Percentiles rank a stretch among this genome's conserved stretches.
phyloP scores from a whole-genome alignment of 805 yeast genomes.

The Wickerhamiella sorbophila region DNA sequence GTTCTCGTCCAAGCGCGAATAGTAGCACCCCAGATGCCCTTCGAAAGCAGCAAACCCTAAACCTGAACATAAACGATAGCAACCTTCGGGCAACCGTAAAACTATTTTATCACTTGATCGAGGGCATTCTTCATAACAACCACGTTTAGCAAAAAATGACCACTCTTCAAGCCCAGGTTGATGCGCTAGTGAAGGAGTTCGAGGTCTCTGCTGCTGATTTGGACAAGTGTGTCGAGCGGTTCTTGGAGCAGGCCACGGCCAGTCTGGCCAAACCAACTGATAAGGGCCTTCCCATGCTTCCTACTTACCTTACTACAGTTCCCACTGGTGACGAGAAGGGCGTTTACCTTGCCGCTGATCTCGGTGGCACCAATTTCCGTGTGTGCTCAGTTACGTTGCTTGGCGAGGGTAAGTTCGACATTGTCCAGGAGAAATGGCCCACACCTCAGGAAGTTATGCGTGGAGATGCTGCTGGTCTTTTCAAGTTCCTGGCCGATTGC shows the following conservation, averaged over 20 bases:
- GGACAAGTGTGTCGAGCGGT: conserved; percentile 9
- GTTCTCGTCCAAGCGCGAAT: no score
- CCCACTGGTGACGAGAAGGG: conserved; percentile 84
- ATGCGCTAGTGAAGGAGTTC: conserved; percentile 10
- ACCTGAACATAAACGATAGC: no score
- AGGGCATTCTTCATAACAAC: no score
- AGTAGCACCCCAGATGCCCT: no score
- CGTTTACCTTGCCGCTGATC: conserved; percentile 72
- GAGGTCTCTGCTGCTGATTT: conserved; percentile 6
- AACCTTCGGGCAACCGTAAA: no score
- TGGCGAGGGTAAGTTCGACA: conserved; percentile 51
- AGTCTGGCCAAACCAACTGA: conserved; percentile 21
- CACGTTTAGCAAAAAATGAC: no score
- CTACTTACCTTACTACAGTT: conserved; percentile 69
- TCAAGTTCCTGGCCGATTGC: conserved; percentile 59
- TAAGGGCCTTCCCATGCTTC: conserved; percentile 55
- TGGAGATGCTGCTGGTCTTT: conserved; percentile 50
- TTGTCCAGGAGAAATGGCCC: conserved; percentile 62
- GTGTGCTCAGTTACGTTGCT: conserved; percentile 70
- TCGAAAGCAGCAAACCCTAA: no score
- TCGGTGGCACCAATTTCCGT: conserved; percentile 93
- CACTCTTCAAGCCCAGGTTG: conserved; percentile 4
- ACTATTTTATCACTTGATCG: no score
- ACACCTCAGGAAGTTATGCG: conserved; percentile 67
- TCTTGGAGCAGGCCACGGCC: conserved; percentile 17